Evolutionary conservation across 441 rosid species (phyloP), one percentile per base, ranked within the genome.

Genomic region (Brassica balearica): DNA sequence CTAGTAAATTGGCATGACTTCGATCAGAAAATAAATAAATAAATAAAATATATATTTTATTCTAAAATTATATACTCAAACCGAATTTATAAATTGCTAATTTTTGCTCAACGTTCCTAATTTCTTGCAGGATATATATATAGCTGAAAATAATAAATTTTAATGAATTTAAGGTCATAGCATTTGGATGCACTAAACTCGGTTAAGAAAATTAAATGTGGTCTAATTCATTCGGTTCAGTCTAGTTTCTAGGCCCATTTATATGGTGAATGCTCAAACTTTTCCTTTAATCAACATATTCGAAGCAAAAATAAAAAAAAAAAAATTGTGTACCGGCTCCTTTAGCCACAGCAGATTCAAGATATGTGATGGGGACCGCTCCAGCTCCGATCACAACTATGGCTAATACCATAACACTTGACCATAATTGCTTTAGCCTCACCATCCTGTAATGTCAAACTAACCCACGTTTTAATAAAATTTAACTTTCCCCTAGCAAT

Each of bases 291-390:
- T 29, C 34, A 29, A 29, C 34, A 17, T n/a, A n/a, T n/a, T n/a
- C n/a, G n/a, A n/a, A n/a, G n/a, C 19, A 17, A 17, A 17, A 17
- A 17, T 0, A 17, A 17, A 17, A 17, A 17, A 0, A 17, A 17
- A 17, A 17, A 0, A 17, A 17, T 0, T 17, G 19, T 17, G 19
- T 17, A 95, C 99, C 98, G 59, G 98, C 99, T 85, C 99, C 99
- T 81, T 81, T 88, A 9, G 90, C 89, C 8, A 88, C 90, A 3
- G 91, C 95, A 46, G 75, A 87, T 41, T 78, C 80, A 59, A 93
- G 87, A 84, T 87, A 86, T 38, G 96, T 91, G 65, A 93, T 95
- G 19, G 83, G 83, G 66, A 80, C 83, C 67, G 77, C 73, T 53
- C 77, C 81, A 4, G 88, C 91, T 51, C 74, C 76, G 14, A 80